phyloP scores from a whole-genome alignment of 148 eudicot genomes.

The Selenicereus undatus region DNA sequence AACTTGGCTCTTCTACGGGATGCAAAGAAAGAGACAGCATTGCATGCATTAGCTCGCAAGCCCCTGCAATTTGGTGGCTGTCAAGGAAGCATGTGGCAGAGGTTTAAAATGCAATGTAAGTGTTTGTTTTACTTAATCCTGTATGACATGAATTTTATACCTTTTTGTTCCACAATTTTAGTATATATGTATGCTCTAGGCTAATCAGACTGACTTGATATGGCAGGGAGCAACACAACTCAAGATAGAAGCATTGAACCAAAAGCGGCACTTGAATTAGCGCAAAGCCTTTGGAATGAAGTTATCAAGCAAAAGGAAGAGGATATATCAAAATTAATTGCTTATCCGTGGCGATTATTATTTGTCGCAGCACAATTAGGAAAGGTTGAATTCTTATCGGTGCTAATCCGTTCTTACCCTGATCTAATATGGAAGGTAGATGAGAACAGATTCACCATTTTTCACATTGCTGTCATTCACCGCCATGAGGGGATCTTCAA shows the following conservation, averaged over 20 bases:
- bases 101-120: slow-evolving; percentile 4
- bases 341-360: slow-evolving; percentile 23
- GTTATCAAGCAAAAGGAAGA: slow-evolving; percentile 20
- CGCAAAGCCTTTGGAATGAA: slow-evolving; percentile 24
- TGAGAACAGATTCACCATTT: slow-evolving; percentile 35
- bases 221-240: slow-evolving; percentile 8
- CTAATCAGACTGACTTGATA: neutral
- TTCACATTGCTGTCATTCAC: slow-evolving; percentile 45
- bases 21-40: slow-evolving; percentile 24
- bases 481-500: slow-evolving; percentile 49
- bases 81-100: slow-evolving; percentile 13
- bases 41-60: slow-evolving; percentile 31
- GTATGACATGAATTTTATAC: neutral
- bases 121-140: neutral
- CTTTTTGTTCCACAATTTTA: neutral
- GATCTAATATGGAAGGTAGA: slow-evolving; percentile 48
- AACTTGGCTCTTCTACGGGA: slow-evolving; percentile 17
- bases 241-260: slow-evolving; percentile 1
- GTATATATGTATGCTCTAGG: neutral
- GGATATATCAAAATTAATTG: slow-evolving; percentile 23
- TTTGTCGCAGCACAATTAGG: slow-evolving; percentile 35
- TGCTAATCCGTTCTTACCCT: slow-evolving; percentile 37
- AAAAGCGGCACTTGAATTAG: slow-evolving; percentile 14
- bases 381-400: slow-evolving; percentile 34
- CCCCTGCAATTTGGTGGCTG: slow-evolving; percentile 2